phyloP scores from a whole-genome alignment of 192 early-diverging fungal species.

The Oehlia diaphana region DNA sequence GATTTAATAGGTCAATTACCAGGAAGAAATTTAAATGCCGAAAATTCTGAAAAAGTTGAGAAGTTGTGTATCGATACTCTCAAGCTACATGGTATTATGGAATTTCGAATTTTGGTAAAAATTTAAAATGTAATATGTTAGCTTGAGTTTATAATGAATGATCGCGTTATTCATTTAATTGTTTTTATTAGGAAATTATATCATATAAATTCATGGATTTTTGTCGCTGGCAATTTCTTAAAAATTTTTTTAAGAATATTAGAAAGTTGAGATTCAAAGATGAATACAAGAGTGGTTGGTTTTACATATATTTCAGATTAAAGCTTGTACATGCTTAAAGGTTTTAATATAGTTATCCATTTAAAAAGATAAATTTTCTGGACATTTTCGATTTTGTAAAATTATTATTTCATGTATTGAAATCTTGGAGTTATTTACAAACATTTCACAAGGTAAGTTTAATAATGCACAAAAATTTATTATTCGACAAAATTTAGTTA shows the following conservation, averaged over 20 bases:
- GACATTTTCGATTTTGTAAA: not conserved
- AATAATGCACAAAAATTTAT: not conserved
- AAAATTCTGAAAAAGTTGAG: not conserved
- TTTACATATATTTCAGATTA: not conserved
- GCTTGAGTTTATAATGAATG: not conserved
- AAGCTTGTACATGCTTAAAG: not conserved
- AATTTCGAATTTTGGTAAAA: not conserved
- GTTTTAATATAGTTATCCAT: not conserved
- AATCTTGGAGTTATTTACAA: not conserved
- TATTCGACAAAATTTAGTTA: not conserved
- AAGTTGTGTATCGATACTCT: not conserved
- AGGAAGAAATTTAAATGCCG: not conserved
- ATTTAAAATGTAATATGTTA: not conserved
- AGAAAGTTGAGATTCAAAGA: not conserved
- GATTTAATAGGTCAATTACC: not conserved
- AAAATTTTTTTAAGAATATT: conserved; percentile 1
- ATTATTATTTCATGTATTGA: conserved; percentile 1
- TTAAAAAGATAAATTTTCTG: not conserved
- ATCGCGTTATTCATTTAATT: not conserved
- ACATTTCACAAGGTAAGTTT: not conserved
- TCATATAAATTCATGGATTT: not conserved
- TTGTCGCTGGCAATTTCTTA: conserved; percentile 11
- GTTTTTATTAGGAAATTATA: not conserved
- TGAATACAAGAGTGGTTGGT: not conserved
- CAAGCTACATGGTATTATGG: not conserved